Percentiles rank a stretch among this genome's conserved stretches.
Evolutionary conservation across 208 protist species (phyloP).

Genomic region (Leishmania gerbilli): DNA sequence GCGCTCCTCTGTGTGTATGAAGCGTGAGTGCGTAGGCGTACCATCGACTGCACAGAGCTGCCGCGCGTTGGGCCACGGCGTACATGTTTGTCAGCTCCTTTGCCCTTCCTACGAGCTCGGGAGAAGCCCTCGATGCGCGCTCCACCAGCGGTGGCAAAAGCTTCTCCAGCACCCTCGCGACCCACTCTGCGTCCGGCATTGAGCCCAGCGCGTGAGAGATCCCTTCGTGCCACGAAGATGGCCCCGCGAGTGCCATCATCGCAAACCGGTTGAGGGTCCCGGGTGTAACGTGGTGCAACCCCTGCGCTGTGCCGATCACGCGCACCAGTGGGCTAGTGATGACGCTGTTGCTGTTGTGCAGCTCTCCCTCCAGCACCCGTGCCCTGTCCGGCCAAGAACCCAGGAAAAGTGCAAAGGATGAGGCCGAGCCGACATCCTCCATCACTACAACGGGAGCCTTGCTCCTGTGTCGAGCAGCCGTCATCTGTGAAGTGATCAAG

Average conservation of each 20-base stretch:
- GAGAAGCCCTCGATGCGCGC: slow-evolving; percentile 24
- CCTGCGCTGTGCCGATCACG: slow-evolving; percentile 21
- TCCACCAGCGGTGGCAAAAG: slow-evolving; percentile 42
- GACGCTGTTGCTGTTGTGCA: slow-evolving; percentile 7
- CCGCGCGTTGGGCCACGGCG: slow-evolving; percentile 30
- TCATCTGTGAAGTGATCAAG: slow-evolving; percentile 11
- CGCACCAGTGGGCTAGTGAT: slow-evolving; percentile 10
- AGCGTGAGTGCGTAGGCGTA: slow-evolving; percentile 43
- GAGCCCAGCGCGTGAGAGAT: slow-evolving; percentile 10
- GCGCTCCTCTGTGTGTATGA: slow-evolving; percentile 24
- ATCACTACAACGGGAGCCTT: slow-evolving; percentile 22
- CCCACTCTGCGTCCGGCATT: slow-evolving; percentile 21
- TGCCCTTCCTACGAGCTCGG: slow-evolving; percentile 17
- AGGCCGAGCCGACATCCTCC: slow-evolving; percentile 24
- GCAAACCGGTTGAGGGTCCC: slow-evolving; percentile 24
- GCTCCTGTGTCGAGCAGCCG: not conserved
- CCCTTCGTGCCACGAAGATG: slow-evolving; percentile 15
- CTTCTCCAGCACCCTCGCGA: slow-evolving; percentile 26
- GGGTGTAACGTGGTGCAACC: slow-evolving; percentile 12
- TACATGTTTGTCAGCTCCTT: slow-evolving; percentile 31
- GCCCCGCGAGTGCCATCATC: slow-evolving; percentile 21
- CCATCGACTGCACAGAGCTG: slow-evolving; percentile 55
- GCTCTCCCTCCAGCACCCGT: slow-evolving; percentile 14
- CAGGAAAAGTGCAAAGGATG: slow-evolving; percentile 26
- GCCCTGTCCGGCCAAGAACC: slow-evolving; percentile 16